Evolutionary conservation across 2,329 filamentous ascomycete genomes (phyloP), one percentile per base, ranked within the genome.

Genomic region (Dactylellina sp.): DNA sequence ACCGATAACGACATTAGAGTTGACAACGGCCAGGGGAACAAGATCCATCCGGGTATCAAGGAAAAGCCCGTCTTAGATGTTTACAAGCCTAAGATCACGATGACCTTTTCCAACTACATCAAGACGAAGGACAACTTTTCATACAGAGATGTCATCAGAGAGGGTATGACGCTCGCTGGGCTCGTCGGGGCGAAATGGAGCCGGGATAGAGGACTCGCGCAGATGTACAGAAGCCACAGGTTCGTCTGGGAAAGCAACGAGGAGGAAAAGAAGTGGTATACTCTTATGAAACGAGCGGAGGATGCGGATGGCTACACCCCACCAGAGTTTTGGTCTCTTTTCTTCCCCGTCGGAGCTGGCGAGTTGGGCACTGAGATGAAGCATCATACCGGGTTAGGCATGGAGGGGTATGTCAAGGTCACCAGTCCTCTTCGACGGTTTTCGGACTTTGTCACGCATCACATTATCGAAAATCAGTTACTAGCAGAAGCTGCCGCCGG

Each of bases 361-460:
- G 53, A 59, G 32, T 6, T 71, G 14, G 20, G 35, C 3, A 47
- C 64, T 7, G 35, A 44, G 11, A 44, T 59, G 18, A 40, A 20
- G 24, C 25, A n/a, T 16, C 64, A 70, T 35, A 44, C 35, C 22
- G 57, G 32, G 9, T 20, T 71, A 5, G 64, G 63, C 7, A 25
- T 71, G 42, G 83, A 87, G 61, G 85, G 86, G 81, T 89, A 90
- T 79, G 82, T 86, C 68, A 89, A 88, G 76, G 85, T 85, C 40
- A 90, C 89, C 6, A 89, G 86, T 55, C 89, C 89, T 16, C 83
- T 91, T n/a, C 86, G 89, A 35, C 85, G 89, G 46, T 90, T 85
- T 80, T 81, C 83, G 3, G 89, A 91, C 79, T 81, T 90, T 50
- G 79, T 90, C 32, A 84, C 86, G 1, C 88, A 90, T 80, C 90